Percentiles rank a stretch among this genome's conserved stretches.
phyloP scores from a whole-genome alignment of 139 green algal species.

The Tetraselmis striata region DNA sequence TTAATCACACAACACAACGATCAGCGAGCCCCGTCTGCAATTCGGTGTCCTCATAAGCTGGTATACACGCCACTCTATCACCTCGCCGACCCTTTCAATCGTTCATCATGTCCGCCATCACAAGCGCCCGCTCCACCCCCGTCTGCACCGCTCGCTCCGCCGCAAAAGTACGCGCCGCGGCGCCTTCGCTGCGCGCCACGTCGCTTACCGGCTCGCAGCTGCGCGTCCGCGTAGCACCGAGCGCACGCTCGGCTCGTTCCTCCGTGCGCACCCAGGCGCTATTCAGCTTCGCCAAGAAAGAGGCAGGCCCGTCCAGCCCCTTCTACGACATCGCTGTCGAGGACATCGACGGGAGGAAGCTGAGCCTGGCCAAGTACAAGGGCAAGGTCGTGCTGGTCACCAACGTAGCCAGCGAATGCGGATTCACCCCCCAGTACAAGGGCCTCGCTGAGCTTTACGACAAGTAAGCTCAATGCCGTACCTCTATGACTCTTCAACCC shows the following conservation, averaged over 20 bases:
- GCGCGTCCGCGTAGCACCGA: neutral
- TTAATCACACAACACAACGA: too few species aligned
- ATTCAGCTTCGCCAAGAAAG: neutral
- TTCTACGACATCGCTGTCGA: constrained; percentile 4
- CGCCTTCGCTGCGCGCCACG: neutral
- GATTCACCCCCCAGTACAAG: constrained; percentile 23
- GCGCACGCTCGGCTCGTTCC: neutral
- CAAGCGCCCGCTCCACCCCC: too few species aligned
- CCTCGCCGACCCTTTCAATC: too few species aligned
- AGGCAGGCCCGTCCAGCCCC: neutral
- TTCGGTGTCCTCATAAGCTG: too few species aligned
- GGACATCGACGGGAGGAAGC: constrained; percentile 32
- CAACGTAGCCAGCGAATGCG: constrained; percentile 19
- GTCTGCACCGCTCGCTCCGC: too few species aligned
- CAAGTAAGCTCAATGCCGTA: constrained; percentile 5
- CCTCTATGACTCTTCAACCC: too few species aligned
- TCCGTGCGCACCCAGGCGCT: neutral
- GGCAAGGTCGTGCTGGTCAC: constrained; percentile 25
- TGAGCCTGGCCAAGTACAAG: constrained; percentile 30
- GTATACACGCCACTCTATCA: too few species aligned
- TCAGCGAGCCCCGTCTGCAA: too few species aligned
- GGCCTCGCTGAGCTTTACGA: constrained; percentile 8
- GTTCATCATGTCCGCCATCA: too few species aligned
- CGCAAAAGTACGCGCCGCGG: too few species aligned
- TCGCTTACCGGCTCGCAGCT: neutral